Evolutionary conservation across 2,329 filamentous ascomycete species (phyloP).

Genomic region (Curvularia spicifera): DNA sequence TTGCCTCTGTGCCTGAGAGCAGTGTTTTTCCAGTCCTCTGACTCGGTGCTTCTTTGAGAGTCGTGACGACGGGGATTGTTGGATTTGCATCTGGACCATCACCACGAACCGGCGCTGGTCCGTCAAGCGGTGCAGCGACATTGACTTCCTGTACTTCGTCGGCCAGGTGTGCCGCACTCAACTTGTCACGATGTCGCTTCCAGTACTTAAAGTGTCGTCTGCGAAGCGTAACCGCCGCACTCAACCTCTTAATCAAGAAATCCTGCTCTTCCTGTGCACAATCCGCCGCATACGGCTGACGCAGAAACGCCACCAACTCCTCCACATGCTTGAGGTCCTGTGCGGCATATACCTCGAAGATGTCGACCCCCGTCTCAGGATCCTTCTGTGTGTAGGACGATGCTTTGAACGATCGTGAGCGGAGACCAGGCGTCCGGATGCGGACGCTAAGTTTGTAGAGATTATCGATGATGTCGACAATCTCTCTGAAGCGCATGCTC

Average conservation of each 20-base stretch:
- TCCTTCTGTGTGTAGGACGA: constrained; percentile 45
- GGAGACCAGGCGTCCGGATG: constrained; percentile 45
- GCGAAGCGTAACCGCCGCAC: constrained; percentile 42
- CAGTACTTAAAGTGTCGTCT: constrained; percentile 50
- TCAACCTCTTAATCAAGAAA: constrained; percentile 35
- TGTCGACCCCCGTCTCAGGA: constrained; percentile 45
- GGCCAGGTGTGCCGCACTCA: constrained; percentile 31
- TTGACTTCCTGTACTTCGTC: constrained; percentile 24
- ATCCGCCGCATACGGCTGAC: constrained; percentile 19
- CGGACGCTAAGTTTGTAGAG: constrained; percentile 49
- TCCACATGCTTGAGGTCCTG: constrained; percentile 40
- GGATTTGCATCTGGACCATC: constrained; percentile 23
- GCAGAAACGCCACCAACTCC: constrained; percentile 39
- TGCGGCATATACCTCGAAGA: constrained; percentile 40
- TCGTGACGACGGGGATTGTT: constrained; percentile 6
- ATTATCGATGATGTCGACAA: constrained; percentile 49
- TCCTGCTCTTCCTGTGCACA: constrained; percentile 24
- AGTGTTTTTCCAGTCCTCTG: constrained; percentile 44
- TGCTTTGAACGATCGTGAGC: constrained; percentile 45
- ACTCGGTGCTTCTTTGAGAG: constrained; percentile 31
- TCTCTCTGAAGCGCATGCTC: constrained; percentile 44
- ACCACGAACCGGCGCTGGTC: constrained; percentile 17
- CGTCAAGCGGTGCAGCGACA: constrained; percentile 5
- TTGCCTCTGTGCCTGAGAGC: constrained; percentile 48
- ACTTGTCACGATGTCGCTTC: constrained; percentile 46